These are phyloP conservation scores for Protomyces inundatus DNA, from an alignment of 1,139 yeast genomes.

Conservation along the genomic window DNA sequence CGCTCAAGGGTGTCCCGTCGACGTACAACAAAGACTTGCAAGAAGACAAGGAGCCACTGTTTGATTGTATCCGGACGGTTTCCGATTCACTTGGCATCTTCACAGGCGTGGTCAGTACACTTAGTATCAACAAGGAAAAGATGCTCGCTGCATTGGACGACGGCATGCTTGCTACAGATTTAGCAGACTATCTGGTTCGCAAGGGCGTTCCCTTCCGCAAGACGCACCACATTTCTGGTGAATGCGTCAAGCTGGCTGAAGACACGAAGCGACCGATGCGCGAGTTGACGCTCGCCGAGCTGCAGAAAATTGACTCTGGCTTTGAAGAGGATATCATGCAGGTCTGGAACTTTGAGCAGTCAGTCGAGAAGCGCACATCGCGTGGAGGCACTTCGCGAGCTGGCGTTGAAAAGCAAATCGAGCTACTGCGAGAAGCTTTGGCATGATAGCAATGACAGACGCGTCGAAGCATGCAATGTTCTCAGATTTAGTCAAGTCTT, in stretches of 20 bases:
- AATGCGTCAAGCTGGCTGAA: conserved; percentile 89
- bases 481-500: background rate
- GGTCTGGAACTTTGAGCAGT: conserved; percentile 82
- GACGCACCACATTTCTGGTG: conserved; percentile 97
- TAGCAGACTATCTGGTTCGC: conserved; percentile 94
- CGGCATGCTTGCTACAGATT: conserved; percentile 98
- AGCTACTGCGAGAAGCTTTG: conserved; percentile 36
- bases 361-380: conserved; percentile 94
- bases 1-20: conserved; percentile 90
- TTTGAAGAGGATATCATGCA: conserved; percentile 75
- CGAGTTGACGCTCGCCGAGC: conserved; percentile 68
- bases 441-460: background rate
- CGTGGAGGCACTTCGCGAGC: conserved; percentile 94
- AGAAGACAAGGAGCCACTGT: conserved; percentile 96
- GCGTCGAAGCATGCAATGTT: background rate
- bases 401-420: conserved; percentile 76
- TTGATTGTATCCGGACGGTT: conserved; percentile 83
- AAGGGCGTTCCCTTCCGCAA: conserved; percentile 99
- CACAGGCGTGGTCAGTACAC: conserved; percentile 90
- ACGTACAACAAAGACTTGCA: conserved; percentile 98
- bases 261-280: conserved; percentile 71
- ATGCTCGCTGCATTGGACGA: conserved; percentile 88
- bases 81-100: conserved; percentile 91
- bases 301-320: conserved; percentile 68
- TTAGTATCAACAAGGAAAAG: conserved; percentile 60